A percentile compares a stretch with the other conserved stretches of the same genome.
These are phyloP conservation scores for Talaromyces sp. DNA, from an alignment of 2,329 filamentous ascomycete genomes.

Conservation along the genomic window DNA sequence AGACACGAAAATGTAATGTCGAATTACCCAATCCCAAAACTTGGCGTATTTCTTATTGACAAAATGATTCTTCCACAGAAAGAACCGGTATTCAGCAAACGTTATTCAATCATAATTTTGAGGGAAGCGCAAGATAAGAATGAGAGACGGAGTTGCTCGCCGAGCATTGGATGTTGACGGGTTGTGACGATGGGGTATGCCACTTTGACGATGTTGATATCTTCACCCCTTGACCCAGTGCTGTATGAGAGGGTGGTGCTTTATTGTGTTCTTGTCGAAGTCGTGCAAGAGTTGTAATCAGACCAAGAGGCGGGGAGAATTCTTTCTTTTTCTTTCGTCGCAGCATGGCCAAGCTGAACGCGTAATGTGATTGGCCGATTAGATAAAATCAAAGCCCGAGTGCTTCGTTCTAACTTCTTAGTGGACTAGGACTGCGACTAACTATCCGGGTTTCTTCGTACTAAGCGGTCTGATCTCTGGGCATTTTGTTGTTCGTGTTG, in stretches of 20 bases:
- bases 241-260: neutral
- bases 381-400: neutral
- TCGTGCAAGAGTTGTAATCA: neutral
- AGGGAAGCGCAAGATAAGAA: constrained; percentile 14
- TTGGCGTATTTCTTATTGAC: neutral
- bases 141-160: neutral
- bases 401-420: no score
- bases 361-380: constrained; percentile 1
- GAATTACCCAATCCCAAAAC: neutral
- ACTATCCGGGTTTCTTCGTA: neutral
- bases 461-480: neutral
- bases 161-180: neutral
- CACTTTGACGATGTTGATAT: constrained; percentile 8
- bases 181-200: neutral
- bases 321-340: neutral
- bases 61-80: constrained; percentile 2
- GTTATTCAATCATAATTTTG: constrained; percentile 40
- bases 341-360: neutral
- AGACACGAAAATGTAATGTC: no score
- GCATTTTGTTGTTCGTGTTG: neutral
- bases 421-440: neutral
- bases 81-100: constrained; percentile 26
- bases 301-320: neutral
- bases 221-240: neutral
- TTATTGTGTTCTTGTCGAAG: neutral